Evolutionary conservation across 225 moss, liverwort and hornwort species (phyloP), one percentile per base, ranked within the genome.

Genomic region (Climacium dendroides): DNA sequence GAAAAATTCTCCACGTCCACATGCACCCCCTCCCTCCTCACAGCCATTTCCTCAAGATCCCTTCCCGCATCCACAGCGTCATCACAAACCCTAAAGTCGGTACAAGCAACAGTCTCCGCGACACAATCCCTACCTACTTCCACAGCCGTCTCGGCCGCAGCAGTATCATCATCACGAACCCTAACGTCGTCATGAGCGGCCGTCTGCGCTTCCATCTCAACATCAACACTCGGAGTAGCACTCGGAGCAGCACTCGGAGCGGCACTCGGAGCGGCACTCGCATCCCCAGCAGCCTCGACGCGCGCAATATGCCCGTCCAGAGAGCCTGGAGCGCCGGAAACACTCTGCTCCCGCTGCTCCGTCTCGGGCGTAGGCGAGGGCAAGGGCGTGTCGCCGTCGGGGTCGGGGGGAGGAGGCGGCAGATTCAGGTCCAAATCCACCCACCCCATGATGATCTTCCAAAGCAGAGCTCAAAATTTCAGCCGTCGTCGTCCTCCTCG

Each of bases 391-490:
- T 39, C 83, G 48, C 91, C 91, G 64, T 94, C 94, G 34, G 92
- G 92, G 91, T 94, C 93, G 30, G 92, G 92, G 41, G 89, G 87
- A 61, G 94, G 94, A 79, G 94, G 92, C 37, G 94, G 94, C 78
- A 94, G 87, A 89, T 94, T 94, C 79, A 94, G 85, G 92, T 94
- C 94, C 76, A 94, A 88, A 89, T 94, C 91, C 87, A 94, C 94
- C 94, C 92, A 92, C 70, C 91, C 94, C 94, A 94, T 82, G 25
- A 43, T 91, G 15, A 43, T 84, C 71, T 65, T 32, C 71, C 32
- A 11, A 24, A 43, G 13, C 41, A 50, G 12, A 64, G 54, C 61
- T 60, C 62, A 5, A 53, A 73, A 80, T 14, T 39, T 64, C 35
- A 86, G 80, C 79, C 89, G 58, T 87, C 87, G 47, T 79, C 91